Conservation (phyloP, 2,329 filamentous ascomycete genomes). For the Diaporthe batatas region DNA sequence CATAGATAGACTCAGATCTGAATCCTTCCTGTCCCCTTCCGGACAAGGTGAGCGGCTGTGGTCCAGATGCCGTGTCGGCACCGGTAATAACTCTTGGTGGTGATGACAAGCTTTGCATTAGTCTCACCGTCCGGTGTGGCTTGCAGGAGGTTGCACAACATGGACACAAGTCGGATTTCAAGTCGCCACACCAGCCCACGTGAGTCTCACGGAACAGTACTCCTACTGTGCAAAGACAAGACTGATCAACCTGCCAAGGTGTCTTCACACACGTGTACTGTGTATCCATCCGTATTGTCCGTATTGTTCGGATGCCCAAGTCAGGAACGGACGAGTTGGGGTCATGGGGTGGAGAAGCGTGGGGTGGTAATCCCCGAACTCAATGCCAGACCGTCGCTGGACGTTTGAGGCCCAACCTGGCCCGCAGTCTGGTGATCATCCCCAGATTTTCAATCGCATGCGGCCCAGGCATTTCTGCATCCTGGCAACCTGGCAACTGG, state of each 20-base stretch:
- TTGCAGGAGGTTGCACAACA: constrained; percentile 37
- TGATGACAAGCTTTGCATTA: constrained; percentile 18
- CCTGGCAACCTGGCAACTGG: too few relatives aligned
- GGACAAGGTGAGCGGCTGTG: constrained; percentile 1
- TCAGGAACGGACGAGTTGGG: background rate
- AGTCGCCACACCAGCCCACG: background rate
- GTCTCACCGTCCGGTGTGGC: constrained; percentile 34
- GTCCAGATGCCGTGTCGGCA: constrained; percentile 25
- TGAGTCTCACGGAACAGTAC: constrained; percentile 9
- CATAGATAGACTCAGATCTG: background rate
- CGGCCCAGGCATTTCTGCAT: background rate
- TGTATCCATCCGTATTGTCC: too few relatives aligned
- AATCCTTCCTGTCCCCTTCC: constrained; percentile 16
- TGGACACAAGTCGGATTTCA: background rate
- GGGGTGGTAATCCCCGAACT: constrained; percentile 25
- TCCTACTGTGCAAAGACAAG: too few relatives aligned
- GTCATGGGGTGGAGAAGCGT: constrained; percentile 1
- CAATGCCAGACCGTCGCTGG: background rate
- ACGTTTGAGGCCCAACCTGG: constrained; percentile 4
- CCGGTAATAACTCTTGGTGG: background rate
- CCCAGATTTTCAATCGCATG: constrained; percentile 9
- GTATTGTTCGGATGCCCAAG: background rate
- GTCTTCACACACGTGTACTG: background rate
- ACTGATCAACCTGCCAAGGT: background rate
- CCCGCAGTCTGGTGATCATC: constrained; percentile 22